Evolutionary conservation across 257 asterid species (phyloP), one percentile per base, ranked within the genome.

Genomic region (Solanum verrucosum): DNA sequence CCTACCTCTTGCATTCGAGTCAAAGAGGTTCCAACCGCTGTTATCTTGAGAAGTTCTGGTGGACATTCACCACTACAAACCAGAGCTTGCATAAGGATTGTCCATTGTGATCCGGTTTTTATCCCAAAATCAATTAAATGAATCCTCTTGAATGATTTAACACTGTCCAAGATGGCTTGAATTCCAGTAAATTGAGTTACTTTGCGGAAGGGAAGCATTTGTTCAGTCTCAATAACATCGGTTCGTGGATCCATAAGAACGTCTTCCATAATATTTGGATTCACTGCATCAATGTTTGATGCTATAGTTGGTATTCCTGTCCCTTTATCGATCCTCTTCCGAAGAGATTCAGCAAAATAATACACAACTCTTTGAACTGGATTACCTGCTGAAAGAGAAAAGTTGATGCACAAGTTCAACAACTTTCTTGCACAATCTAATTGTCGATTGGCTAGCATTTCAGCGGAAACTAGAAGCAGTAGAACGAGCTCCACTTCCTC

Each of bases 31-130:
- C 93, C 92, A 23, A 93, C 92, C 0, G 91, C 92, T 21, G 92
- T 91, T 42, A 93, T 91, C 90, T 88, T 92, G 87, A 94, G 92
- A 79, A n/a, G 89, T 87, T 93, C 86, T 90, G 91, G 78, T 44
- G 89, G 85, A 72, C 15, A 72, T 91, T 60, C 9, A 56, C 84
- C 74, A 31, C 63, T 12, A 11, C 90, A 73, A 8, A 91, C 89
- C 14, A 91, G 91, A 89, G 91, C 93, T 60, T 92, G 90, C 91
- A 94, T 90, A 27, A 93, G 10, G 34, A 91, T 23, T 18, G 93
- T 86, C 93, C 93, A 92, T 23, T 92, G 91, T 3, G 92, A 85
- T 4, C 95, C 92, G 3, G 86, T 73, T 72, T 75, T 89, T 34
- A 86, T 75, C 1, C 92, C 94, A 5, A 93, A 71, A 44, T 91